Conservation (phyloP, 805 yeast species). For the Suhomyces xylopsoci region DNA sequence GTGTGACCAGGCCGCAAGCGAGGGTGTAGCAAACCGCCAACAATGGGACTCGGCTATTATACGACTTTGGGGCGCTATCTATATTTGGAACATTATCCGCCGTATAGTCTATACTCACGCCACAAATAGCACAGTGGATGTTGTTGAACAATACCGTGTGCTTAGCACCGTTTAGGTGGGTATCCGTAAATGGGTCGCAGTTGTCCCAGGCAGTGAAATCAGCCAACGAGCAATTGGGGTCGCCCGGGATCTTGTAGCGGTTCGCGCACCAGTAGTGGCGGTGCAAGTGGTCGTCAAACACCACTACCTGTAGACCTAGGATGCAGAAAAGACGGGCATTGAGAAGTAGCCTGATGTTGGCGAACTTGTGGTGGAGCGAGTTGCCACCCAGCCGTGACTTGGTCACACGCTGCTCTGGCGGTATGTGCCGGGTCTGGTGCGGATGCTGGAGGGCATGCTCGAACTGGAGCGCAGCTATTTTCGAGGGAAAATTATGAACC, state of each 20-base stretch:
- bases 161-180: not conserved
- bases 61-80: not conserved
- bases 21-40: constrained; percentile 30
- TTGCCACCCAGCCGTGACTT: constrained; percentile 36
- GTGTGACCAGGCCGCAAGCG: constrained; percentile 32
- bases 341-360: constrained; percentile 44
- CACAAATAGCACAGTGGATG: constrained; percentile 20
- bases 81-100: constrained; percentile 15
- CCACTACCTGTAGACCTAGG: constrained; percentile 44
- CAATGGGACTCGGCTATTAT: constrained; percentile 21
- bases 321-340: constrained; percentile 40
- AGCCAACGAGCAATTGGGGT: not conserved
- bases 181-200: not conserved
- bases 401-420: constrained; percentile 34
- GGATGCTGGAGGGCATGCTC: constrained; percentile 86
- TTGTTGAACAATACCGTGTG: not conserved
- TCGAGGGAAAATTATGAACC: constrained; percentile 71
- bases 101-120: constrained; percentile 29
- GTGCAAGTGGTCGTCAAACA: constrained; percentile 29
- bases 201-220: not conserved
- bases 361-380: constrained; percentile 46
- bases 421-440: constrained; percentile 60
- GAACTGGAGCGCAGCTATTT: constrained; percentile 66
- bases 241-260: constrained; percentile 17
- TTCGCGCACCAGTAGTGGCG: constrained; percentile 32